A percentile compares a stretch with the other conserved stretches of the same genome.
These are phyloP conservation scores for Cystoisospora suis DNA, from an alignment of 169 alveolate species.

Conservation along the genomic window DNA sequence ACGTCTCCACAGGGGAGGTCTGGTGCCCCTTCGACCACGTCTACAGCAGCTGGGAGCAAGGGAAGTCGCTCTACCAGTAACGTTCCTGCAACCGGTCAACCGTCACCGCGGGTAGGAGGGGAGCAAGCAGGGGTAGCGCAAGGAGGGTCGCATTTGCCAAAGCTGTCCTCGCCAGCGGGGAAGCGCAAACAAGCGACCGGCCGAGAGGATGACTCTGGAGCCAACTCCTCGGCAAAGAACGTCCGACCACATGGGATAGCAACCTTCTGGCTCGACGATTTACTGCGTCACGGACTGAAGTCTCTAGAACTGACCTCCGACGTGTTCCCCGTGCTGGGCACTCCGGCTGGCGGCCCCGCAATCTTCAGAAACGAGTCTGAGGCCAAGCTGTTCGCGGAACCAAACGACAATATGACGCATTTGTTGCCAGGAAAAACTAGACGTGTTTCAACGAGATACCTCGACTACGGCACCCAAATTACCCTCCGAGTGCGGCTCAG, in stretches of 20 bases:
- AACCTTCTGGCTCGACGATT: not conserved
- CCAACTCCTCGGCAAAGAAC: not conserved
- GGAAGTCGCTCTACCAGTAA: not conserved
- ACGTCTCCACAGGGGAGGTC: too few species aligned
- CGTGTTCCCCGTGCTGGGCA: not conserved
- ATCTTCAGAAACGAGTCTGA: not conserved
- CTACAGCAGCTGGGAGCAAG: too few species aligned
- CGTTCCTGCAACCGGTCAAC: not conserved
- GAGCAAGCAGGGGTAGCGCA: not conserved
- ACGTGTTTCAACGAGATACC: not conserved
- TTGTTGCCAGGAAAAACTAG: not conserved
- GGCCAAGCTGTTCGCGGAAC: not conserved
- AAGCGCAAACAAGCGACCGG: not conserved
- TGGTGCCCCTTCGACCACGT: too few species aligned
- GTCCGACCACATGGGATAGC: not conserved
- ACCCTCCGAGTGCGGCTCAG: not conserved
- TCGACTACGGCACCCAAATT: constrained; percentile 19
- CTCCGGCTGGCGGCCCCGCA: not conserved
- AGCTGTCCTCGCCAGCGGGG: not conserved
- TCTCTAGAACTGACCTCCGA: not conserved
- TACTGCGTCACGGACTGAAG: constrained; percentile 1
- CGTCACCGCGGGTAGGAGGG: not conserved
- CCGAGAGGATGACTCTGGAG: not conserved
- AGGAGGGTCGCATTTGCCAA: too few species aligned
- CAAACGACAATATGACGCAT: not conserved